Evolutionary conservation across 169 alveolate genomes (phyloP).

Genomic region (Plasmodium vivax): DNA sequence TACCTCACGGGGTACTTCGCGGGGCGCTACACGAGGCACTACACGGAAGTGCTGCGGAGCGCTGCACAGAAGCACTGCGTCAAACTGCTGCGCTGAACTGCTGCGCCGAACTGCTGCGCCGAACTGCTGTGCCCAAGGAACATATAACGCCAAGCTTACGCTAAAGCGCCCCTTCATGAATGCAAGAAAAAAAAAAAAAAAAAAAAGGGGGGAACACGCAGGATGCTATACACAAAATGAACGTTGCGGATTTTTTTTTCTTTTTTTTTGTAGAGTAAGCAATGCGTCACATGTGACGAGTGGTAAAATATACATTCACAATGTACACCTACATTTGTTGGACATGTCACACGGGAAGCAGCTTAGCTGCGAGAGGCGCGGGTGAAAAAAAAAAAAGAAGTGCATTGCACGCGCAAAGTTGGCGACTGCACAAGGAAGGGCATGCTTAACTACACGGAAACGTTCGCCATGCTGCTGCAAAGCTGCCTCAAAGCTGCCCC

Average conservation of each 20-base stretch:
- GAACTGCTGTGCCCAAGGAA: neutral
- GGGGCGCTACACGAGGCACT: neutral
- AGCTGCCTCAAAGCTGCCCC: neutral
- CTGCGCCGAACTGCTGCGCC: no score
- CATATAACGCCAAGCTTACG: neutral
- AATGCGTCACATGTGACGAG: neutral
- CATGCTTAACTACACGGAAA: neutral
- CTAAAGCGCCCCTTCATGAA: neutral
- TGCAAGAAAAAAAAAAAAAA: neutral
- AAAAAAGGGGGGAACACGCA: neutral
- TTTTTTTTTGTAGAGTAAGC: neutral
- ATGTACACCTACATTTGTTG: neutral
- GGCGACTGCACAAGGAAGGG: neutral
- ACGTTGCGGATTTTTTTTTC: neutral
- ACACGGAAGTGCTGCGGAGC: neutral
- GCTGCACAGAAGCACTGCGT: neutral
- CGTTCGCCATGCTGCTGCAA: neutral
- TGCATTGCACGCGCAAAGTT: neutral
- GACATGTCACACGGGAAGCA: neutral
- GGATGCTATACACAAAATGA: neutral
- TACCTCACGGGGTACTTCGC: neutral
- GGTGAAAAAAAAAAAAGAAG: neutral
- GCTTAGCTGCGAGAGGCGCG: neutral
- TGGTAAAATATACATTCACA: neutral
- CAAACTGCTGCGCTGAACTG: no score